Conservation (phyloP, 371 early-diverging fungal species). For the Lichtheimia corymbifera region DNA sequence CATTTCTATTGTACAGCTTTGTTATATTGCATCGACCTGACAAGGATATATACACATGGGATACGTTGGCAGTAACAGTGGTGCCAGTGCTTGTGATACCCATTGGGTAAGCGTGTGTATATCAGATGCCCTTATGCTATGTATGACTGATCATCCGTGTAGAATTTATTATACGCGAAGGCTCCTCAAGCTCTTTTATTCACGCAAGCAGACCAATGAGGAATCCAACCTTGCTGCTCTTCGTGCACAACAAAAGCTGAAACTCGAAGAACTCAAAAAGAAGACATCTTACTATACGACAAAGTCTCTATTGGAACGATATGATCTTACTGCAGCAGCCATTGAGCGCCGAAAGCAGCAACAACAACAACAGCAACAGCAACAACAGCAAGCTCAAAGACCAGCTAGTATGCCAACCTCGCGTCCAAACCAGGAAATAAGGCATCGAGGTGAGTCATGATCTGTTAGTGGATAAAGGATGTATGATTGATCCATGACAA, state of each 20-base stretch:
- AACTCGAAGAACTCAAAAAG: constrained; percentile 89
- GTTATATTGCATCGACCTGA: constrained; percentile 17
- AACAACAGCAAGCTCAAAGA: constrained; percentile 1
- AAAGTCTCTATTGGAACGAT: constrained; percentile 84
- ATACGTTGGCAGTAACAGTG: neutral
- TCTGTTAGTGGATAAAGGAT: too few species aligned
- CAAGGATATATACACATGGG: constrained; percentile 7
- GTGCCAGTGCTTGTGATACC: constrained; percentile 54
- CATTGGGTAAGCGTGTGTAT: constrained; percentile 44
- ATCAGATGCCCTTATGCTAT: neutral
- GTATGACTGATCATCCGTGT: neutral
- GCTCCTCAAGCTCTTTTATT: constrained; percentile 56
- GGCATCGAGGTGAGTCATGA: too few species aligned
- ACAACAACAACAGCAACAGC: constrained; percentile 8
- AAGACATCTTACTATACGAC: constrained; percentile 88
- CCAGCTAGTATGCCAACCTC: neutral
- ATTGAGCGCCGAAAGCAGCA: constrained; percentile 4
- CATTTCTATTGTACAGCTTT: constrained; percentile 54
- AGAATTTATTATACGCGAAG: constrained; percentile 59
- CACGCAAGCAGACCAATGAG: constrained; percentile 62
- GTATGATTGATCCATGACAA: too few species aligned
- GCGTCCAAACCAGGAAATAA: neutral
- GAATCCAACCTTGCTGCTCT: constrained; percentile 52
- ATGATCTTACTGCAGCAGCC: constrained; percentile 23
- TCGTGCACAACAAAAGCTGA: constrained; percentile 60